phyloP scores from a whole-genome alignment of 169 alveolate species.

The Cryptosporidium ubiquitum region DNA sequence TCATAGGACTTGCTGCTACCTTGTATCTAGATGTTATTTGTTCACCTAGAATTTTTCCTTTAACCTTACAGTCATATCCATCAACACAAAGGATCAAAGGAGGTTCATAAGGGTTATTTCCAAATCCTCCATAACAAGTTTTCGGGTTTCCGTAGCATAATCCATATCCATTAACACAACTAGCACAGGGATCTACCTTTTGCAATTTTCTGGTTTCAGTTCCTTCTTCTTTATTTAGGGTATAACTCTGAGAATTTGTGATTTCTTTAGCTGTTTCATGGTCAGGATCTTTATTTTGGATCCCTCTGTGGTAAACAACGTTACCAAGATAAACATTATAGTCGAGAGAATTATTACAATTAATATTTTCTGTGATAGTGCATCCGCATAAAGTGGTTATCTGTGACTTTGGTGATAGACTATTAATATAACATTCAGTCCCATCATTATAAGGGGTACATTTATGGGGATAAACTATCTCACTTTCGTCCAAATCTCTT shows the following conservation, averaged over 20 bases:
- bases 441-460: constrained; percentile 39
- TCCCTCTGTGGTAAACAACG: constrained; percentile 45
- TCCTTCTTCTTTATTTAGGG: background rate
- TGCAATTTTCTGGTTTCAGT: constrained; percentile 27
- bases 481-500: background rate
- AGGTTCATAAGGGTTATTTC: constrained; percentile 66
- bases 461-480: constrained; percentile 16
- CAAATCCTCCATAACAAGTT: constrained; percentile 74
- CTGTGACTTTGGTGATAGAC: constrained; percentile 22
- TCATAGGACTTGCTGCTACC: constrained; percentile 70
- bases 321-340: background rate
- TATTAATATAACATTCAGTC: constrained; percentile 32
- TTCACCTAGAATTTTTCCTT: constrained; percentile 66
- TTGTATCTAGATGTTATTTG: constrained; percentile 71
- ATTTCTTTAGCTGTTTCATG: background rate
- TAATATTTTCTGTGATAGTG: background rate
- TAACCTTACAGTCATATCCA: constrained; percentile 66
- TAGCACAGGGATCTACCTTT: constrained; percentile 66
- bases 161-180: constrained; percentile 74
- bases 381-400: constrained; percentile 59
- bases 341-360: constrained; percentile 9
- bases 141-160: constrained; percentile 63
- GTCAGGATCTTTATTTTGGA: background rate
- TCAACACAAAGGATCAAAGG: constrained; percentile 62
- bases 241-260: background rate